Conservation (phyloP, 768 basidiomycete species). For the Cubamyces lactineus region DNA sequence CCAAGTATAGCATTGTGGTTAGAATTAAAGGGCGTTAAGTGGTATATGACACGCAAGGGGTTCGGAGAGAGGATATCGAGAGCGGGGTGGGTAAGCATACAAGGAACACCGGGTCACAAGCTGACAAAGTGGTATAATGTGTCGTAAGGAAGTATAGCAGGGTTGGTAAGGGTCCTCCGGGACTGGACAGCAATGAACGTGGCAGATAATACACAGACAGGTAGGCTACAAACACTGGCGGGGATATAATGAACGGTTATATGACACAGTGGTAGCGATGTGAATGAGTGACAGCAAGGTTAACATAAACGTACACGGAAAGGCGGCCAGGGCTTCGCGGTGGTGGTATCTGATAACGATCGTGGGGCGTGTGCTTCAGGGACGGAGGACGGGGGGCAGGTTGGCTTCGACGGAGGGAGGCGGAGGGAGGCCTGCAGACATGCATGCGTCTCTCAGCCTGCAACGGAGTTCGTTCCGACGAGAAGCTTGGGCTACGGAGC, state of each 20-base stretch:
- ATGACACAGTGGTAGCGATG: conserved; percentile 5
- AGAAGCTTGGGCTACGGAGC: conserved; percentile 26
- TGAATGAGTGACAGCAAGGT: background rate
- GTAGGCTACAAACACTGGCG: conserved; percentile 21
- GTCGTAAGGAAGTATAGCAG: background rate
- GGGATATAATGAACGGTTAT: background rate
- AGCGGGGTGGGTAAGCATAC: conserved; percentile 14
- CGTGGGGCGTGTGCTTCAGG: conserved; percentile 6
- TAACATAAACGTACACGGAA: conserved; percentile 9
- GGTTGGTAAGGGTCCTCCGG: conserved; percentile 4
- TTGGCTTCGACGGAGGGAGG: conserved; percentile 29
- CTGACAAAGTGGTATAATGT: conserved; percentile 6
- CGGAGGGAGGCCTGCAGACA: conserved; percentile 25
- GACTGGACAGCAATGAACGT: conserved; percentile 11
- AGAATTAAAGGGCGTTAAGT: conserved; percentile 6
- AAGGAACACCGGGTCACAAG: background rate
- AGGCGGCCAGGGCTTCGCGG: background rate
- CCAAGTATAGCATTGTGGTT: background rate
- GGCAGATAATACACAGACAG: conserved; percentile 16
- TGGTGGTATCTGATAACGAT: background rate
- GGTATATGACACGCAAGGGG: conserved; percentile 2
- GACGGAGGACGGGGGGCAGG: conserved; percentile 27
- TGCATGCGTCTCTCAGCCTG: conserved; percentile 32
- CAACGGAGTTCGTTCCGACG: conserved; percentile 31
- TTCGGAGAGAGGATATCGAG: conserved; percentile 7